A percentile compares a stretch with the other conserved stretches of the same genome.
These are phyloP conservation scores for Penicillium riverlandense DNA, from an alignment of 495 filamentous ascomycete species.

Conservation along the genomic window DNA sequence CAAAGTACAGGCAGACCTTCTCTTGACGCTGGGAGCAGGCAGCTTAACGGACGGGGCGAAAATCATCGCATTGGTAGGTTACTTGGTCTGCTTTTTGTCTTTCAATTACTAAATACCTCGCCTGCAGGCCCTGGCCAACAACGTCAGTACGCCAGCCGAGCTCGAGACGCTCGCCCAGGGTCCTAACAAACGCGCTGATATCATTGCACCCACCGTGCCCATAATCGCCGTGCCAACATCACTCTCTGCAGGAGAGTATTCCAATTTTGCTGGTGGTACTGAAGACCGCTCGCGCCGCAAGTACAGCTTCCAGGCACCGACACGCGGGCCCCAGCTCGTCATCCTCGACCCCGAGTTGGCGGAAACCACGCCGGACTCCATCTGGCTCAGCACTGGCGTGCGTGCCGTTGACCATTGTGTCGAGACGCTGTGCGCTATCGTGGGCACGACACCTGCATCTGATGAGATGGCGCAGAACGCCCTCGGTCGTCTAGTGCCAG, in stretches of 20 bases:
- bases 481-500: constrained; percentile 42
- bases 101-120: not conserved
- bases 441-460: constrained; percentile 25
- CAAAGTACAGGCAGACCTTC: constrained; percentile 41
- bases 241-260: constrained; percentile 58
- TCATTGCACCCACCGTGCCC: constrained; percentile 36
- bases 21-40: constrained; percentile 56
- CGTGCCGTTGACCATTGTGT: constrained; percentile 61
- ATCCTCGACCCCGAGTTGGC: constrained; percentile 53
- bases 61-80: constrained; percentile 44
- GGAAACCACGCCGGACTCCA: constrained; percentile 45
- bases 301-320: constrained; percentile 39
- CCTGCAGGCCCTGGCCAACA: constrained; percentile 40
- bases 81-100: not conserved
- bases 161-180: constrained; percentile 35
- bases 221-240: constrained; percentile 57
- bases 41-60: constrained; percentile 57
- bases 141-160: constrained; percentile 31
- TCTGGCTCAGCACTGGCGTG: constrained; percentile 58
- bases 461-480: constrained; percentile 37
- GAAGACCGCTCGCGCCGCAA: constrained; percentile 47
- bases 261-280: constrained; percentile 48
- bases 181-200: constrained; percentile 23
- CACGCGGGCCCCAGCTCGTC: constrained; percentile 43
- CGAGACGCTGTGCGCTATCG: constrained; percentile 45